Evolutionary conservation across 2,329 filamentous ascomycete species (phyloP).

Genomic region (Diaporthe humulicola): DNA sequence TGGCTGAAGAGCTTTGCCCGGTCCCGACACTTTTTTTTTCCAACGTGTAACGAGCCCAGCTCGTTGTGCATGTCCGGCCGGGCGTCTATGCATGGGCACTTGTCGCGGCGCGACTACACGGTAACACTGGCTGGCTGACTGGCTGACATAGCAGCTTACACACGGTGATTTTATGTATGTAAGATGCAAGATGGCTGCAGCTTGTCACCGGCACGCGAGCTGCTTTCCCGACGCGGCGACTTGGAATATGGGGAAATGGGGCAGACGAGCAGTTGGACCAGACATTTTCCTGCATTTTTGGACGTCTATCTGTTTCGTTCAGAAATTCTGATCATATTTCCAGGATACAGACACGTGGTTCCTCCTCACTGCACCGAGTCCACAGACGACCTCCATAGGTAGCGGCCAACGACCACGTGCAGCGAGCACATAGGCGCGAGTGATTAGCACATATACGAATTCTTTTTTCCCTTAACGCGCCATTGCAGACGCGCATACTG

Average conservation of each 20-base stretch:
- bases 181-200: conserved; percentile 29
- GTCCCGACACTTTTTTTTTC: not conserved
- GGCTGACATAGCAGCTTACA: conserved; percentile 3
- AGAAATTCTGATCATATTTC: not conserved
- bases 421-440: not conserved
- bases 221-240: not conserved
- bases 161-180: not conserved
- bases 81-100: conserved; percentile 11
- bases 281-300: not conserved
- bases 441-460: not conserved
- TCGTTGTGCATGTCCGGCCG: not conserved
- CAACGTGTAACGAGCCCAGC: not conserved
- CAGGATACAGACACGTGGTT: not conserved
- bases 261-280: not conserved
- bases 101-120: not conserved
- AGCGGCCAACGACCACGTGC: not conserved
- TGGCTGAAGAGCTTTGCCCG: not conserved
- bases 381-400: not conserved
- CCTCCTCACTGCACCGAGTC: not conserved
- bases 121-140: not conserved
- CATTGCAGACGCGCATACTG: conserved; percentile 6
- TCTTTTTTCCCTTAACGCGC: not conserved
- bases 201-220: conserved; percentile 11
- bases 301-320: not conserved
- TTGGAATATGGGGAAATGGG: not conserved